Evolutionary conservation across 139 green algal genomes (phyloP).

Genomic region (Chlamydomonas schloesseri): DNA sequence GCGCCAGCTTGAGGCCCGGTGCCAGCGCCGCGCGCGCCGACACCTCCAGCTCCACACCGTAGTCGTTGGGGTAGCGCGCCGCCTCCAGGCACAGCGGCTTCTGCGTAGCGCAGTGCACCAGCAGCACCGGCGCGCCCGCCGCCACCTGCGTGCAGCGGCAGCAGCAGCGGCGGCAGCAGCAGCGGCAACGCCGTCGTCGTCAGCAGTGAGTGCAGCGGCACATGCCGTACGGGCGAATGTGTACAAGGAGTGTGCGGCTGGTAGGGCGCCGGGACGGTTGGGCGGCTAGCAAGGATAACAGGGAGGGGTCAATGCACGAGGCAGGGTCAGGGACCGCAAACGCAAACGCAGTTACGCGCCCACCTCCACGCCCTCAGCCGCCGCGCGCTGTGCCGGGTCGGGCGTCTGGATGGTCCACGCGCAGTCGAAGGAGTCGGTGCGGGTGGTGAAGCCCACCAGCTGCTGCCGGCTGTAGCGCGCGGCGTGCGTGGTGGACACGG

Average conservation of each 20-base stretch:
- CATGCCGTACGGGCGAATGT: too few species aligned
- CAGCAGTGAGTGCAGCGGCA: too few species aligned
- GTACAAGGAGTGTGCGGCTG: too few species aligned
- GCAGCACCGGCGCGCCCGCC: conserved; percentile 52
- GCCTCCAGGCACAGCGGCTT: conserved; percentile 59
- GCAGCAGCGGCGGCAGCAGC: background rate
- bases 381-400: conserved; percentile 40
- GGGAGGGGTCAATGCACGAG: too few species aligned
- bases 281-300: too few species aligned
- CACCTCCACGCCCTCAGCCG: conserved; percentile 55
- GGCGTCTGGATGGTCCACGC: conserved; percentile 61
- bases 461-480: conserved; percentile 64
- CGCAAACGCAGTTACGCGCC: background rate
- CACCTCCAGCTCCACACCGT: conserved; percentile 58
- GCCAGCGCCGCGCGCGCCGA: background rate
- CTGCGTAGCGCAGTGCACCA: conserved; percentile 61
- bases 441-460: conserved; percentile 63
- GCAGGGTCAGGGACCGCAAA: too few species aligned
- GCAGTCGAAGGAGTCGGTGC: conserved; percentile 55
- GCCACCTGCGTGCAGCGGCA: conserved; percentile 3
- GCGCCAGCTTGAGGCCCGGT: conserved; percentile 44
- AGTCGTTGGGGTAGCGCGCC: conserved; percentile 62
- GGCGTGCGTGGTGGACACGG: conserved; percentile 52
- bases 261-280: too few species aligned
- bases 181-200: too few species aligned